Evolutionary conservation across 1,284 basidiomycete genomes (phyloP), one percentile per base, ranked within the genome.

Genomic region (Xanthoconium separans): DNA sequence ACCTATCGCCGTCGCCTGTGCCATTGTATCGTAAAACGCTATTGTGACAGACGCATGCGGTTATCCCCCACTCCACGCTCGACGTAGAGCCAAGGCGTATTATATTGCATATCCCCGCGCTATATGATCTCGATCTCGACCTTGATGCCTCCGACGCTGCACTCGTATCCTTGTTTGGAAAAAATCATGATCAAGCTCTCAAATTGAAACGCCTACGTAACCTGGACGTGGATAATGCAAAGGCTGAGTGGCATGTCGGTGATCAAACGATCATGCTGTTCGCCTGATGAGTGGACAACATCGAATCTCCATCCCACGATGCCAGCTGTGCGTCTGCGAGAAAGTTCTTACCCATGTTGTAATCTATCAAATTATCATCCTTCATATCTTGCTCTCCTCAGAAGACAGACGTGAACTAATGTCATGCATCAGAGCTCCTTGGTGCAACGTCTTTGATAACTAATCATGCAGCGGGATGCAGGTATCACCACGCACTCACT

Each of bases 181-280:
- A 56, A 30, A 60, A 60, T 40, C 55, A 59, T 43, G 58, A 62
- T 40, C 59, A 70, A 31, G 69, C 72, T 1, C 62, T 85, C 50
- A 69, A 64, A 55, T 73, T 87, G 37, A 86, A 85, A 61, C 75
- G 79, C 30, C 75, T 79, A 57, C 73, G 81, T 15, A 73, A 77
- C 29, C 75, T 90, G 29, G 76, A 85, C 54, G 79, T 88, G 0
- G 83, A 86, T 20, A 66, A 59, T 2, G 85, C 85, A 2, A 72
- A 65, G 41, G 85, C 84, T 6, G 83, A 87, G 64, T 89, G 87
- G 87, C 73, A 72, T 27, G 75, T 86, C 27, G 76, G 68, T 5
- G 79, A 84, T 51, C 73, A 73, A 22, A 58, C 69, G 49, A 64
- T 89, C 45, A 62, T 81, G 9, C 51, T 82, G 0, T 62, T 66